Base-by-base conservation (phyloP, 768 basidiomycete species). In the Chalciporus piperatus region DNA sequence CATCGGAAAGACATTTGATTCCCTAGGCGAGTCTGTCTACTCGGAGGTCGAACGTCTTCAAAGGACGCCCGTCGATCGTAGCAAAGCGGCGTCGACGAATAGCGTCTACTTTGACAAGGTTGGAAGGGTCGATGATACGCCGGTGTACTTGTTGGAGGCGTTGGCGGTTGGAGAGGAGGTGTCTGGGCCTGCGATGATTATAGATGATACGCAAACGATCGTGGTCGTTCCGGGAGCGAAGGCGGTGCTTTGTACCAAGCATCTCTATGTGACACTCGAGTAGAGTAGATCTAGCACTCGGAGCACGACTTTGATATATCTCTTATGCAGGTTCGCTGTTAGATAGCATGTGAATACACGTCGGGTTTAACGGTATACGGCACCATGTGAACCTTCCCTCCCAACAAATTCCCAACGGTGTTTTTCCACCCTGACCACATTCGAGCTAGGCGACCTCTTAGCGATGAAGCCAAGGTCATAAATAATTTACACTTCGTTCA, bases 191-290 rank as follows among this genome's bases (percentile, higher is more conserved):
- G 92, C 93, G 32, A 87, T 98, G 81, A 87, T 98, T 54, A 90
- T 97, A 60, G 95, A 98, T 68, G 77, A 91, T 58, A 98, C 95
- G 19, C 96, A 97, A 74, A 97, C 95, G 20, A 91, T 98, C 54
- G 87, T 98, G 28, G 70, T 98, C 4, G 82, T 92, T 19, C 88
- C 91, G 0, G 82, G 78, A 14, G 82, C 87, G 45, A 80, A 68
- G 63, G 87, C 82, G 17, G 71, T 87, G 8, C 62, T 91, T 50
- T 80, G 84, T 43, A 84, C 81, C 50, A 85, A 82, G 56, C 87
- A 90, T 66, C 64, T 93, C 69, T 75, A 76, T 41, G 74, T 82
- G 57, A 76, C 73, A 2, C 59, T 82, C 1, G 56, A 63, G 75
- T 68, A 66, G 54, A 39, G 44, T n/a, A n/a, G 30, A 32, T 22